Base-by-base conservation (phyloP, 768 basidiomycete species). In the Naganishia antarctica region DNA sequence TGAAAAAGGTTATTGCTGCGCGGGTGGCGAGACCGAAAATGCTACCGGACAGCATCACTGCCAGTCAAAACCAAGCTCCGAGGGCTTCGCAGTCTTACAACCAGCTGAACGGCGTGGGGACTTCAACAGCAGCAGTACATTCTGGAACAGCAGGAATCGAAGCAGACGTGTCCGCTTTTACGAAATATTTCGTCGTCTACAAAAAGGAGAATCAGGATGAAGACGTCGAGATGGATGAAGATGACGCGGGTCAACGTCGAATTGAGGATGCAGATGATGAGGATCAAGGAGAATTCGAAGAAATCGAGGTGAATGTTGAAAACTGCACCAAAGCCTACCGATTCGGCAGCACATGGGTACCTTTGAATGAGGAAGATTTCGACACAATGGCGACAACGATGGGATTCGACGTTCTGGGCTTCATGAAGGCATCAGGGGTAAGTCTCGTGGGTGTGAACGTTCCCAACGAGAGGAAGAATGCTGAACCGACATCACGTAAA, bases 361-460 rank as follows among this genome's bases (percentile, higher is more conserved):
- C 90, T 0, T 87, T 87, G 76, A 88, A 89, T 1, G 89, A 90
- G 58, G 89, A 85, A n/a, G 85, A 86, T 60, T 94, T 91, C 70
- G 83, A 84, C 31, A 83, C 80, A 66, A 79, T 96, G 41, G 78
- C 80, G n/a, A 89, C 91, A 0, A 82, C 79, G 72, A 87, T 86
- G 70, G 94, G 94, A 0, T 87, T 98, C 49, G 90, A 94, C 57
- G 84, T 98, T 45, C 84, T 87, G 70, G 88, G 86, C 0, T 96
- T 97, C 80, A 87, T 96, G 75, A 82, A 80, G 4, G 75, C 73
- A 26, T 82, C 82, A 61, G 86, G 87, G 67, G 91, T 91, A 69
- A 66, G 78, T 67, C 28, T 0, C 2, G 5, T 25, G 5, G 6
- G 21, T n/a, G 16, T 1, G 32, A 44, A 23, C 0, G 12, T 11